Base-by-base conservation (phyloP, 768 basidiomycete genomes). In the Suillus clintonianus region DNA sequence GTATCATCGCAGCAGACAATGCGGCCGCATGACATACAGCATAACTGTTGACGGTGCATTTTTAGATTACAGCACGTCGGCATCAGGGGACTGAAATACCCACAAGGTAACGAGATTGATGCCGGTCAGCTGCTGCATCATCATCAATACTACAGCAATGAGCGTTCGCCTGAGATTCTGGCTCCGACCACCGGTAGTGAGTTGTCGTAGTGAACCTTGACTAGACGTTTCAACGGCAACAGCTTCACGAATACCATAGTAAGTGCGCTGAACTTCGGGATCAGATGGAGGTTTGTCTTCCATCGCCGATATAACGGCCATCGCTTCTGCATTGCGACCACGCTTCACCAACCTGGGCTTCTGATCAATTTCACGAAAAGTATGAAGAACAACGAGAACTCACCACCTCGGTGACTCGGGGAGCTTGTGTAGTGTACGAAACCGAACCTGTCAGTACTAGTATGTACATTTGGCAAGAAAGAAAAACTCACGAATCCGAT, bases 241-340 rank as follows among this genome's bases (percentile, higher is more conserved):
- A 13, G 76, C 76, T 62, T 81, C 81, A 50, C 73, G 74, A 54
- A 79, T 80, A 10, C 74, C 78, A n/a, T 71, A 68, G 64, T 72
- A 80, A 5, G 77, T 79, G 55, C 73, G 74, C 34, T 74, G 72
- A 8, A 80, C 76, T 1, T 64, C 62, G 0, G 70, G 61, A 62
- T 80, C 74, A 34, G 76, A 74, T 54, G 72, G 68, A 10, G 72
- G 70, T 55, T 71, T 77, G 60, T 77, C 75, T 50, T 80, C 79
- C 13, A 83, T 71, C 5, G 79, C 78, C 27, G 77, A 75, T 36
- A 83, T 77, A n/a, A 81, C 78, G 1, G 78, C 78, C 2, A 79
- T 71, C 3, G 78, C 77, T 62, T 81, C 80, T 1, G 72, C 76
- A 65, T 78, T 62, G 43, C 74, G 75, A 3, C 80, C 80, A 32